These are phyloP conservation scores for Dipodascopsis tothii DNA, from an alignment of 805 yeast genomes.

Conservation along the genomic window DNA sequence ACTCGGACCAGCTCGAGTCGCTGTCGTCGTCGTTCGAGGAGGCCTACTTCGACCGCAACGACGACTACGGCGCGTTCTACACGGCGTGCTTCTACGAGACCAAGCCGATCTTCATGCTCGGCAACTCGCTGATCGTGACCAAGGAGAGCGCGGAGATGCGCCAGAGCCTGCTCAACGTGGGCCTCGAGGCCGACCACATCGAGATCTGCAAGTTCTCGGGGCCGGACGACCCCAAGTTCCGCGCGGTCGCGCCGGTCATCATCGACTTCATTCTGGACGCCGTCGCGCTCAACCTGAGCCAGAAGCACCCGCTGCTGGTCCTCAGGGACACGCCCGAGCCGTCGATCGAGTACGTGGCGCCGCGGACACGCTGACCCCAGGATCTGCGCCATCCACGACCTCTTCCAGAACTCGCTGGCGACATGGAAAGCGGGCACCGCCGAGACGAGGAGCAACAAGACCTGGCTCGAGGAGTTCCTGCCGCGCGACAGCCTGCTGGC, in stretches of 20 bases:
- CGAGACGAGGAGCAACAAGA: neutral
- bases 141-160: neutral
- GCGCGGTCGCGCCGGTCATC: neutral
- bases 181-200: neutral
- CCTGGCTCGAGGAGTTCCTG: neutral
- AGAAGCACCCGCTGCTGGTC: neutral
- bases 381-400: neutral
- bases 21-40: neutral
- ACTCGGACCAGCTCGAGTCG: neutral
- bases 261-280: neutral
- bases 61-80: neutral
- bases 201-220: neutral
- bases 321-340: neutral
- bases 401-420: neutral
- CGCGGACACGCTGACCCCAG: neutral
- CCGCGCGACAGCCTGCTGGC: neutral
- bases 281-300: neutral
- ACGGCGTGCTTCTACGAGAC: neutral
- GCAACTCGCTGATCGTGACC: neutral
- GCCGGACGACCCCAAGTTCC: neutral
- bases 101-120: neutral
- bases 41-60: neutral
- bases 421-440: neutral
- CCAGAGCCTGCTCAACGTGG: neutral
- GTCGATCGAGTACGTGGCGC: neutral